These are phyloP conservation scores for Mrakia blollopis DNA, from an alignment of 768 basidiomycete species.

Conservation along the genomic window DNA sequence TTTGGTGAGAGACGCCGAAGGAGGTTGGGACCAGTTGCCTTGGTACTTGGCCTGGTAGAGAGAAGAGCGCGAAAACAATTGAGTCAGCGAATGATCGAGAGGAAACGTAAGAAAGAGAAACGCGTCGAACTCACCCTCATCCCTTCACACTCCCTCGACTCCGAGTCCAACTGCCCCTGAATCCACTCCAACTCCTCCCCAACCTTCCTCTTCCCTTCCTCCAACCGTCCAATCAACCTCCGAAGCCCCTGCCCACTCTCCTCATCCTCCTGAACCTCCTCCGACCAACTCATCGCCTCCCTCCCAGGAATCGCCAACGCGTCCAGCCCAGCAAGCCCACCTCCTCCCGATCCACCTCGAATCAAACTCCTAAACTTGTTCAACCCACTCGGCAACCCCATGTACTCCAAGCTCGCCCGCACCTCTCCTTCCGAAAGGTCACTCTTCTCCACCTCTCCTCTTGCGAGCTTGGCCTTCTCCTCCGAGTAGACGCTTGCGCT, in stretches of 20 bases:
- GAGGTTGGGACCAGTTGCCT: conserved; percentile 78
- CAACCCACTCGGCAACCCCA: conserved; percentile 67
- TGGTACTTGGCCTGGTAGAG: conserved; percentile 63
- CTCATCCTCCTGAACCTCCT: conserved; percentile 52
- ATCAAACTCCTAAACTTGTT: conserved; percentile 65
- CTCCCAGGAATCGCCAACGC: conserved; percentile 15
- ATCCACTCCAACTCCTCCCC: conserved; percentile 59
- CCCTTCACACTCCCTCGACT: conserved; percentile 80
- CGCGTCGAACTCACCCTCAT: conserved; percentile 52
- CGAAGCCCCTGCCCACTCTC: conserved; percentile 68
- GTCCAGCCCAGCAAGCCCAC: conserved; percentile 48
- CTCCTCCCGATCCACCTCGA: conserved; percentile 50
- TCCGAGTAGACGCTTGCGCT: conserved; percentile 95
- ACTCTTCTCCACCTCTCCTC: conserved; percentile 79
- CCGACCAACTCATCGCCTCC: conserved; percentile 32
- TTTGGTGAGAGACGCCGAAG: conserved; percentile 69
- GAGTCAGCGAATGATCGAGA: background rate
- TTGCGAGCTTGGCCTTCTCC: conserved; percentile 92
- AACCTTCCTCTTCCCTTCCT: conserved; percentile 61
- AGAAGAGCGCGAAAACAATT: background rate
- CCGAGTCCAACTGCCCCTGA: conserved; percentile 66
- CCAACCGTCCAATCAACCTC: conserved; percentile 58
- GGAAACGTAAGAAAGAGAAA: background rate
- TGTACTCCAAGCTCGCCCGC: conserved; percentile 68
- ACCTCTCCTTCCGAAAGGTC: conserved; percentile 78